These are phyloP conservation scores for Colletotrichum incanum DNA, from an alignment of 2,329 filamentous ascomycete genomes.

Conservation along the genomic window DNA sequence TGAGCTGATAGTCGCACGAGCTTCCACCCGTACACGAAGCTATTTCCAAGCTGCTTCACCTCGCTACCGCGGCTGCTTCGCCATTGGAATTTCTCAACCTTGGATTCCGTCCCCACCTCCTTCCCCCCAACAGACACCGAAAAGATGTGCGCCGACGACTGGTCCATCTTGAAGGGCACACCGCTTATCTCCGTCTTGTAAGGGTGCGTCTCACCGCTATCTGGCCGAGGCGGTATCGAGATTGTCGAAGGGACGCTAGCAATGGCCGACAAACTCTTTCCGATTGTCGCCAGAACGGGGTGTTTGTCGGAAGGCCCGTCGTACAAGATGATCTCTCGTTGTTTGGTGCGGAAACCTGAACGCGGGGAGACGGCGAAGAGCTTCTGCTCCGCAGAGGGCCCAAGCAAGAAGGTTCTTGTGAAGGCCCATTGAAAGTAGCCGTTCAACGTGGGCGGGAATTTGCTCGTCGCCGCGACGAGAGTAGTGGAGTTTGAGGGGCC, in stretches of 20 bases:
- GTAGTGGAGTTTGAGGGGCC: background rate
- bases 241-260: conserved; percentile 7
- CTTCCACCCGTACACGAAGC: conserved; percentile 46
- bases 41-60: conserved; percentile 40
- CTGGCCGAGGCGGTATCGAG: background rate
- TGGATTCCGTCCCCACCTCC: conserved; percentile 34
- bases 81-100: conserved; percentile 49
- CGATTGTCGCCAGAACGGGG: conserved; percentile 45
- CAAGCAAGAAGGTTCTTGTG: conserved; percentile 43
- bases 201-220: background rate
- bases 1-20: conserved; percentile 43
- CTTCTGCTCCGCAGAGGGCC: conserved; percentile 42
- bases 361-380: conserved; percentile 45
- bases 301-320: conserved; percentile 41
- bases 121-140: background rate
- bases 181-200: conserved; percentile 8
- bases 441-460: conserved; percentile 45
- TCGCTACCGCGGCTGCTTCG: conserved; percentile 45
- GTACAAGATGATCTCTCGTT: conserved; percentile 44
- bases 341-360: conserved; percentile 39
- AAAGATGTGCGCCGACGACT: conserved; percentile 1
- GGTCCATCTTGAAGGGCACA: background rate
- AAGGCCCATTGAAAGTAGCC: conserved; percentile 43
- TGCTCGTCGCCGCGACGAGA: conserved; percentile 10
- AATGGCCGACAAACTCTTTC: conserved; percentile 25